Evolutionary conservation across 2,329 filamentous ascomycete genomes (phyloP), one percentile per base, ranked within the genome.

Genomic region (Elsinoe batatas): DNA sequence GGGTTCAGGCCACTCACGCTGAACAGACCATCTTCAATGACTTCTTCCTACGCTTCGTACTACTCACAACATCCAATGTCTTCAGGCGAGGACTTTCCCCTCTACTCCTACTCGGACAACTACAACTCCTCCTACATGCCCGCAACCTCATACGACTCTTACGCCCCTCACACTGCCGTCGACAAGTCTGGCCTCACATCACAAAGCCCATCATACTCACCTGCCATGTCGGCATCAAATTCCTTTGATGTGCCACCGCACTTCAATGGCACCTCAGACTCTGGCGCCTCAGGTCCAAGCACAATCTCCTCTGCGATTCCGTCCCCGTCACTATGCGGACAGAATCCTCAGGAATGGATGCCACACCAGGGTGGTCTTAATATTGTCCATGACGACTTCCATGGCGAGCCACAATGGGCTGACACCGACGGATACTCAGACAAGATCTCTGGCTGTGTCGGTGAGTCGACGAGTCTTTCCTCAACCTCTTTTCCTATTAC

Each of bases 321-420:
- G 42, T 79, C 76, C 5, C 76, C 76, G 26, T 72, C 79, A 76
- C 30, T 84, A 77, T 53, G 81, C 76, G 65, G 76, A 78, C 59
- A 88, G 77, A 58, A 82, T 78, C 58, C 76, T 76, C 20, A 85
- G 80, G 57, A 83, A 70, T 56, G 79, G 79, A 58, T 73, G 74
- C 26, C 26, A 30, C 26, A 30, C 26, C 63, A 79, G 53, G 77
- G 77, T 56, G 80, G 78, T 61, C 83, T 84, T 30, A 72, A 76
- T 64, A 85, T 88, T 59, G 79, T 87, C 51, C 76, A 78, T 62
- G 73, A 76, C 64, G 80, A 77, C 67, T 72, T 70, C 40, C 40
- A 26, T 13, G 74, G 78, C 58, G 74, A 76, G 65, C 78, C 78
- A 66, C 75, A 72, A 60, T 73, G 79, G 61, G 72, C 76, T 65